A percentile compares a stretch with the other conserved stretches of the same genome.
Evolutionary conservation across 805 yeast species (phyloP).

Genomic region (Lipomyces anomalus): DNA sequence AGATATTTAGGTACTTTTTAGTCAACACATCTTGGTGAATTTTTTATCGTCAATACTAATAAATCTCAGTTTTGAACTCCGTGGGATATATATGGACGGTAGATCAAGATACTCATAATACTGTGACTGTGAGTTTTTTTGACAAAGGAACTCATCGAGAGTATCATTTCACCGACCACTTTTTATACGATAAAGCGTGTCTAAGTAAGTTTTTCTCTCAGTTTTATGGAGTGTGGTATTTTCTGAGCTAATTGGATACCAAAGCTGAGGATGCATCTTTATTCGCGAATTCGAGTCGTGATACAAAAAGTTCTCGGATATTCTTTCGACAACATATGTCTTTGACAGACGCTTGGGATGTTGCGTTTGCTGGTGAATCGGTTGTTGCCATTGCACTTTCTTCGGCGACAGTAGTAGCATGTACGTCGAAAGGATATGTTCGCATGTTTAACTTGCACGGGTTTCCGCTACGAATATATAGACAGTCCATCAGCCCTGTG

Average conservation of each 20-base stretch:
- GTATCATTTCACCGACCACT: slow-evolving; percentile 76
- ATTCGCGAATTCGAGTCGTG: slow-evolving; percentile 53
- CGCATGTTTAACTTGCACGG: slow-evolving; percentile 70
- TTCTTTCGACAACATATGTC: slow-evolving; percentile 66
- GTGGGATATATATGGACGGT: slow-evolving; percentile 78
- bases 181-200: slow-evolving; percentile 67
- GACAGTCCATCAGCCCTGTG: slow-evolving; percentile 65
- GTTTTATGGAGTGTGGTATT: no score
- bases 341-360: slow-evolving; percentile 59
- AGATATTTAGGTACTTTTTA: slow-evolving; percentile 74
- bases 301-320: slow-evolving; percentile 38
- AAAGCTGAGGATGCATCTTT: slow-evolving; percentile 46
- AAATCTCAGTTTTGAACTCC: slow-evolving; percentile 17
- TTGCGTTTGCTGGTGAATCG: slow-evolving; percentile 31
- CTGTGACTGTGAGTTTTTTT: slow-evolving; percentile 82
- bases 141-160: slow-evolving; percentile 71
- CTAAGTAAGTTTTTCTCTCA: neutral
- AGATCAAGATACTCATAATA: slow-evolving; percentile 51
- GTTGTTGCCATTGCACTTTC: slow-evolving; percentile 69
- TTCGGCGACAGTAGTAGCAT: slow-evolving; percentile 53
- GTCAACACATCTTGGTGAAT: slow-evolving; percentile 58
- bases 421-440: slow-evolving; percentile 71
- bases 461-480: slow-evolving; percentile 51
- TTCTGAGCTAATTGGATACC: no score
- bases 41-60: neutral